Conservation (phyloP, 176 grass and related monocot species). For the Sorghum bicolor region DNA sequence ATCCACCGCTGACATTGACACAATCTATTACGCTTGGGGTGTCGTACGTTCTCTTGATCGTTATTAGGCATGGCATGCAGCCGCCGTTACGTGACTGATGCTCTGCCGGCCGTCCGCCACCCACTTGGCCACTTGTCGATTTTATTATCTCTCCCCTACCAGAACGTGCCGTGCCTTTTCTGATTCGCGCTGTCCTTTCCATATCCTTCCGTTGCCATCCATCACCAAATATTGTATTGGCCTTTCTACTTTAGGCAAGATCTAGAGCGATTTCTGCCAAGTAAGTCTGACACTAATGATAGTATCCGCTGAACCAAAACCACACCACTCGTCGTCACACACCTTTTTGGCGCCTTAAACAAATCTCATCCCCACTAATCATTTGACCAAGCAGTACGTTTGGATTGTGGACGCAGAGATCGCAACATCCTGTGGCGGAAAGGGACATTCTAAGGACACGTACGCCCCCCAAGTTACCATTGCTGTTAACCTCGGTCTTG, state of each 20-base stretch:
- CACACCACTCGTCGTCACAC: not conserved
- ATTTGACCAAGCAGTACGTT: not conserved
- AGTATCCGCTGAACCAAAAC: not conserved
- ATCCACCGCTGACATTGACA: no score
- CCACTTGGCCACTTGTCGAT: not conserved
- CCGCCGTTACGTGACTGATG: not conserved
- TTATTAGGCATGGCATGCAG: not conserved
- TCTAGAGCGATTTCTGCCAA: not conserved
- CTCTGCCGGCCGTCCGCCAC: not conserved
- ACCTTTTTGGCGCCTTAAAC: not conserved
- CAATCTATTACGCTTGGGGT: not conserved
- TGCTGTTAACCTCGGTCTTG: not conserved
- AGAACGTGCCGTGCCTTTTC: not conserved
- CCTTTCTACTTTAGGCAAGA: slow-evolving; percentile 30
- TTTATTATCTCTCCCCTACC: not conserved
- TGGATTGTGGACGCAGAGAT: not conserved
- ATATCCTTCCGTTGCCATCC: not conserved
- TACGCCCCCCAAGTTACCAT: not conserved
- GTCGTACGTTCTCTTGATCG: not conserved
- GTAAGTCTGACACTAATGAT: not conserved
- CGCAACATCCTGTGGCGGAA: not conserved
- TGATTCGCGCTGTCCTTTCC: not conserved
- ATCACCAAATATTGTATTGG: not conserved
- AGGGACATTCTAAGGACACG: not conserved
- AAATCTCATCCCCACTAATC: not conserved